phyloP scores from a whole-genome alignment of 1,284 basidiomycete species.

The Malassezia pachydermatis region DNA sequence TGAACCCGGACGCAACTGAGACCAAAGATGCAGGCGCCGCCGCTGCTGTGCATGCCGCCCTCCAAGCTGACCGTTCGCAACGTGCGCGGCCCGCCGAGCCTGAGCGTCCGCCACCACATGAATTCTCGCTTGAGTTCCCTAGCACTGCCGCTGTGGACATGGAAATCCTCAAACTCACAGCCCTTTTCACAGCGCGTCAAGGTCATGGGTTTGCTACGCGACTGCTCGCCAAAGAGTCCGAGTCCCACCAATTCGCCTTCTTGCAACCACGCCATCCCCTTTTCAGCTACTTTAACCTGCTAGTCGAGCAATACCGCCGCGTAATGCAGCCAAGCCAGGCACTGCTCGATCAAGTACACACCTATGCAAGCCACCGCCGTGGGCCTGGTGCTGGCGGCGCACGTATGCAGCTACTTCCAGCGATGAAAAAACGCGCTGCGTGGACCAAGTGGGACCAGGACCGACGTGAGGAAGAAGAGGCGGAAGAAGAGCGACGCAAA shows the following conservation, averaged over 20 bases:
- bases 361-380: slow-evolving; percentile 27
- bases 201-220: slow-evolving; percentile 76
- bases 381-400: slow-evolving; percentile 30
- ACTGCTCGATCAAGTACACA: slow-evolving; percentile 58
- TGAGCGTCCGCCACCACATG: slow-evolving; percentile 68
- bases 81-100: slow-evolving; percentile 48
- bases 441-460: slow-evolving; percentile 79
- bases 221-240: slow-evolving; percentile 75
- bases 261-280: slow-evolving; percentile 87
- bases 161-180: slow-evolving; percentile 60
- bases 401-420: slow-evolving; percentile 66
- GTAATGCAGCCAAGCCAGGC: slow-evolving; percentile 74
- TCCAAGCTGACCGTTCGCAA: slow-evolving; percentile 40
- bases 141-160: slow-evolving; percentile 81
- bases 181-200: slow-evolving; percentile 84
- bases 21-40: slow-evolving; percentile 3
- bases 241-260: slow-evolving; percentile 98
- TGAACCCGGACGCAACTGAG: not conserved
- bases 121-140: slow-evolving; percentile 80
- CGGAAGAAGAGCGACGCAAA: slow-evolving; percentile 62
- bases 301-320: slow-evolving; percentile 91
- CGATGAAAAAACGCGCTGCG: slow-evolving; percentile 65
- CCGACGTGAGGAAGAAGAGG: slow-evolving; percentile 71
- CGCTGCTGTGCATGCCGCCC: slow-evolving; percentile 6
- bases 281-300: slow-evolving; percentile 88